Conservation (phyloP, 495 filamentous ascomycete genomes). For the Talaromyces wortmannii region DNA sequence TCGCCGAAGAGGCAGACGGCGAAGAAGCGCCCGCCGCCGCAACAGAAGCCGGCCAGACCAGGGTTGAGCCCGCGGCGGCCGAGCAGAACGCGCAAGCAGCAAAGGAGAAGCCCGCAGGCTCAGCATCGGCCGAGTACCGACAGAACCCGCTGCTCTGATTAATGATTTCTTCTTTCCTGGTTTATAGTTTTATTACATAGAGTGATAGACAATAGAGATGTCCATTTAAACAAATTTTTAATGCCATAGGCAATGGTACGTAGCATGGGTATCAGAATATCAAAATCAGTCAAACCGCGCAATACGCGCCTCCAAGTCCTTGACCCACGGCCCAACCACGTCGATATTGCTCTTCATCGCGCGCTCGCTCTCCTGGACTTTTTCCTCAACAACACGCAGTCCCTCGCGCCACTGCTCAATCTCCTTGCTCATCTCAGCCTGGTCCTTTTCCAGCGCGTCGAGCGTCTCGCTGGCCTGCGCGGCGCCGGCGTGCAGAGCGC, state of each 20-base stretch:
- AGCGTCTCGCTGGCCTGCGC: slow-evolving; percentile 77
- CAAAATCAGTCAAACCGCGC: slow-evolving; percentile 37
- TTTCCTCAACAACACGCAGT: slow-evolving; percentile 68
- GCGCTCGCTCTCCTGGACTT: slow-evolving; percentile 59
- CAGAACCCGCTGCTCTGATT: slow-evolving; percentile 55
- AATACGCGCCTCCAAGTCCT: slow-evolving; percentile 74
- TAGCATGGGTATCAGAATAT: too few relatives aligned
- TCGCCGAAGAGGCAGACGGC: slow-evolving; percentile 66
- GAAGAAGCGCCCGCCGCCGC: slow-evolving; percentile 19
- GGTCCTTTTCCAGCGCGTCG: slow-evolving; percentile 66
- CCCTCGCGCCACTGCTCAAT: slow-evolving; percentile 83
- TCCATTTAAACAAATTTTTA: neutral
- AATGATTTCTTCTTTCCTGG: neutral
- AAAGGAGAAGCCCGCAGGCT: slow-evolving; percentile 20
- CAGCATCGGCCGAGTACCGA: slow-evolving; percentile 50
- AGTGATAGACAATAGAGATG: neutral
- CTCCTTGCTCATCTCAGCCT: slow-evolving; percentile 76
- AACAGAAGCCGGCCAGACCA: slow-evolving; percentile 10
- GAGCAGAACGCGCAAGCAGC: slow-evolving; percentile 25
- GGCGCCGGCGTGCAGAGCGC: slow-evolving; percentile 80
- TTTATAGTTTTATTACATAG: neutral
- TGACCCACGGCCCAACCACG: slow-evolving; percentile 81
- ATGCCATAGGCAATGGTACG: too few relatives aligned
- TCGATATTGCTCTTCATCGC: slow-evolving; percentile 72
- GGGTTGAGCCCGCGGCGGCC: slow-evolving; percentile 18